Percentiles rank a stretch among this genome's conserved stretches.
Evolutionary conservation across 202 grass and related monocot genomes (phyloP).

Genomic region (Schoenoplectus tabernaemontani): DNA sequence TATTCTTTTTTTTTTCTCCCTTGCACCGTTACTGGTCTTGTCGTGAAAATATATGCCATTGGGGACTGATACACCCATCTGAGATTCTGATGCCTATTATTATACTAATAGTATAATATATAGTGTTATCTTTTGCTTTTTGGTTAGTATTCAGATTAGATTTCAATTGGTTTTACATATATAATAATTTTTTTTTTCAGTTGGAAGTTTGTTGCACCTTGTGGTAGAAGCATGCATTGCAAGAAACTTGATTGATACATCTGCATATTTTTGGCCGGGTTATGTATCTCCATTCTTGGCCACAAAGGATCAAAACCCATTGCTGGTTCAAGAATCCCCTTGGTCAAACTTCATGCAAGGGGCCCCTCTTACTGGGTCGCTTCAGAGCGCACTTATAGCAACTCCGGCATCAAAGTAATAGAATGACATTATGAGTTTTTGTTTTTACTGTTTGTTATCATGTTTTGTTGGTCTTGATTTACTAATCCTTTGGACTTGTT

Average conservation of each 20-base stretch:
- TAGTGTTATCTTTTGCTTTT: neutral
- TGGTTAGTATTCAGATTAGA: neutral
- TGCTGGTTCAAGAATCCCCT: slow-evolving; percentile 65
- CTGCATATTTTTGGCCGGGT: slow-evolving; percentile 90
- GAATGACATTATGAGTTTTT: slow-evolving; percentile 15
- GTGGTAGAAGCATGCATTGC: slow-evolving; percentile 97
- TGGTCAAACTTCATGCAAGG: slow-evolving; percentile 95
- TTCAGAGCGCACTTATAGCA: slow-evolving; percentile 55
- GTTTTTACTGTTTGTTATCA: neutral
- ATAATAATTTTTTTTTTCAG: slow-evolving; percentile 33
- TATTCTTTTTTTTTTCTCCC: neutral
- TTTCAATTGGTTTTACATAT: slow-evolving; percentile 2
- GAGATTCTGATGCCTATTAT: neutral
- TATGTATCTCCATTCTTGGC: slow-evolving; percentile 43
- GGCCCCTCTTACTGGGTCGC: slow-evolving; percentile 57
- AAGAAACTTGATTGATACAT: slow-evolving; percentile 82
- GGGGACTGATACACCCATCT: neutral
- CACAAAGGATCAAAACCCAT: slow-evolving; percentile 33
- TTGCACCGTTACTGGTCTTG: neutral
- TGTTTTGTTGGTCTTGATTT: neutral
- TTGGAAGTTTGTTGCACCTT: slow-evolving; percentile 91
- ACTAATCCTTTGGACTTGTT: slow-evolving; percentile 2
- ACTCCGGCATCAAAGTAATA: slow-evolving; percentile 87
- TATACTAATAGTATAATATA: neutral
- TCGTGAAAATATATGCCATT: neutral